phyloP scores from a whole-genome alignment of 805 yeast genomes.

The Ogataea chonburiensis region DNA sequence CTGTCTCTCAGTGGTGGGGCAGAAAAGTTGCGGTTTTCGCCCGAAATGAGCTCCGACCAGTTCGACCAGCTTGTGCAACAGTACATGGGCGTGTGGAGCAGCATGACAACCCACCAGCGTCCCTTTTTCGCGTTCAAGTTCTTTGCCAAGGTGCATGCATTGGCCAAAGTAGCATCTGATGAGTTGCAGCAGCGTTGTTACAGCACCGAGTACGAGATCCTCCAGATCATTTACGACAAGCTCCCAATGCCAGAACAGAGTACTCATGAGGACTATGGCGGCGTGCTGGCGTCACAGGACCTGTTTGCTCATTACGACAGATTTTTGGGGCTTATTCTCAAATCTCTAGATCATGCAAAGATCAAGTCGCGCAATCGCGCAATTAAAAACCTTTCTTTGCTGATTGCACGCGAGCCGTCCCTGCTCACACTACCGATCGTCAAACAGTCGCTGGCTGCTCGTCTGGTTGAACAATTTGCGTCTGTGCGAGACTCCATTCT shows the following conservation, averaged over 20 bases:
- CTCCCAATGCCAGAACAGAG: background rate
- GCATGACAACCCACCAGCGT: constrained; percentile 7
- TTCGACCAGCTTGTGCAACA: constrained; percentile 7
- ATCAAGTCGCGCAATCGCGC: constrained; percentile 61
- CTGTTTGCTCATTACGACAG: constrained; percentile 46
- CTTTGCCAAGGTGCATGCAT: constrained; percentile 5
- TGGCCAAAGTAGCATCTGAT: constrained; percentile 6
- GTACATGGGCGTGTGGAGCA: constrained; percentile 10
- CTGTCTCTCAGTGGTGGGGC: constrained; percentile 32
- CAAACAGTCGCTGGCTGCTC: constrained; percentile 48
- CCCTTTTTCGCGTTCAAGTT: constrained; percentile 13
- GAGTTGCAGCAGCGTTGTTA: constrained; percentile 2
- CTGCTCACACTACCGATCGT: constrained; percentile 51
- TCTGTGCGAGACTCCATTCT: constrained; percentile 75
- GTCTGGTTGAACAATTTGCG: constrained; percentile 61
- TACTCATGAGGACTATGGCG: constrained; percentile 2
- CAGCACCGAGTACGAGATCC: constrained; percentile 3
- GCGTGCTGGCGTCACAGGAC: constrained; percentile 32
- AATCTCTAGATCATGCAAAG: constrained; percentile 47
- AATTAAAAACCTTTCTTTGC: constrained; percentile 55
- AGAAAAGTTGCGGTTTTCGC: constrained; percentile 4
- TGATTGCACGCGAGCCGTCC: constrained; percentile 52
- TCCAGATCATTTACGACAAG: constrained; percentile 10
- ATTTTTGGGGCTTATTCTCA: constrained; percentile 49
- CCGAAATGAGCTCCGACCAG: constrained; percentile 9